These are phyloP conservation scores for Kodamaea leandrae DNA, from an alignment of 805 yeast species.

Conservation along the genomic window DNA sequence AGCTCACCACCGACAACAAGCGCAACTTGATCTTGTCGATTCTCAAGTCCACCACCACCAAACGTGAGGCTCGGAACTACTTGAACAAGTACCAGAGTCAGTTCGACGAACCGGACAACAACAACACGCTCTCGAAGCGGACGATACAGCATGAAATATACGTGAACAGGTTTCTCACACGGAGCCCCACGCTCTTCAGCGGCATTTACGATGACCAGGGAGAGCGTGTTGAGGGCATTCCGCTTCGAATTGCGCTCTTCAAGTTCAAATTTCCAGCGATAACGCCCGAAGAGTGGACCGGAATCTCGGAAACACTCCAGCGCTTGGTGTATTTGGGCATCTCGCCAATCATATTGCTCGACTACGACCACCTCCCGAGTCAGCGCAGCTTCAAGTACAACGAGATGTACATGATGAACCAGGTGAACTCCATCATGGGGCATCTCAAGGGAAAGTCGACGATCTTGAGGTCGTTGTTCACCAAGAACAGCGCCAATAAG, in stretches of 20 bases:
- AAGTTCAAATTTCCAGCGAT: constrained; percentile 45
- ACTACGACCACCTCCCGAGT: constrained; percentile 19
- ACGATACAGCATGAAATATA: constrained; percentile 31
- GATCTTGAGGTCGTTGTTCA: constrained; percentile 28
- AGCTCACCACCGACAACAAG: constrained; percentile 44
- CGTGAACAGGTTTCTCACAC: constrained; percentile 28
- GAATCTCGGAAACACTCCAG: constrained; percentile 55
- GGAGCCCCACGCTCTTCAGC: constrained; percentile 30
- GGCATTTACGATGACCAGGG: constrained; percentile 32
- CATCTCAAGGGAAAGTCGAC: constrained; percentile 23
- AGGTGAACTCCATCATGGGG: constrained; percentile 30
- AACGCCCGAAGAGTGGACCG: constrained; percentile 31
- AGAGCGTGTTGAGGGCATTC: constrained; percentile 25
- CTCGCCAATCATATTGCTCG: constrained; percentile 59
- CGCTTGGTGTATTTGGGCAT: constrained; percentile 64
- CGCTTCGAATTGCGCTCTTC: constrained; percentile 56
- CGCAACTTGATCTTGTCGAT: constrained; percentile 79
- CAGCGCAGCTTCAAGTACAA: constrained; percentile 27
- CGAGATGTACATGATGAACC: constrained; percentile 30
- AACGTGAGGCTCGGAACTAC: constrained; percentile 85
- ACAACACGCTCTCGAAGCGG: constrained; percentile 9
- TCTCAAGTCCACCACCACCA: constrained; percentile 86
- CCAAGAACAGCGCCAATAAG: constrained; percentile 9
- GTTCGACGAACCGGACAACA: constrained; percentile 21
- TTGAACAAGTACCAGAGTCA: constrained; percentile 63